Evolutionary conservation across 2,329 filamentous ascomycete species (phyloP).

Genomic region (Colletotrichum camelliae): DNA sequence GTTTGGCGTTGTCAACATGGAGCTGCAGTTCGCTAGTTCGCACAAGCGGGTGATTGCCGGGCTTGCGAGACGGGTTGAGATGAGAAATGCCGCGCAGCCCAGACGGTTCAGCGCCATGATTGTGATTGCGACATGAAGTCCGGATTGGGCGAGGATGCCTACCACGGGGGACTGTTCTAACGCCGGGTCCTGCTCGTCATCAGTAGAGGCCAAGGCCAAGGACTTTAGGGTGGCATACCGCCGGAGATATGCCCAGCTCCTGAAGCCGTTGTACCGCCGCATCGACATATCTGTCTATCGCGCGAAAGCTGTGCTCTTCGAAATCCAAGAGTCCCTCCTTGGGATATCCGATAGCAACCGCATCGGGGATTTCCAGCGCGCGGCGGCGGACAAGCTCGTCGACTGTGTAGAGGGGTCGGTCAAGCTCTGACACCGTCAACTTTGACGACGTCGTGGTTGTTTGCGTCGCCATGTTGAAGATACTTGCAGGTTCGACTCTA

Average conservation of each 20-base stretch:
- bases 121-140: slow-evolving; percentile 58
- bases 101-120: slow-evolving; percentile 58
- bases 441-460: not conserved
- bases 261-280: not conserved
- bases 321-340: not conserved
- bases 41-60: not conserved
- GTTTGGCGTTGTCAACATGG: not conserved
- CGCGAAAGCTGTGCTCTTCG: not conserved
- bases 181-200: not conserved
- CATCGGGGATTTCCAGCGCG: not conserved
- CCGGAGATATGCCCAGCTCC: not conserved
- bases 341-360: not conserved
- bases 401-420: not conserved
- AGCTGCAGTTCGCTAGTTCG: not conserved
- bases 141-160: slow-evolving; percentile 53
- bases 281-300: not conserved
- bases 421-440: not conserved
- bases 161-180: slow-evolving; percentile 41
- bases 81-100: slow-evolving; percentile 48
- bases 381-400: not conserved
- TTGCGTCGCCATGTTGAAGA: not conserved
- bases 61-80: not conserved
- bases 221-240: not conserved
- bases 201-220: not conserved
- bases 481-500: not conserved